Conservation (phyloP, 108 stramenopile species). For the Skeletonema costatum region DNA sequence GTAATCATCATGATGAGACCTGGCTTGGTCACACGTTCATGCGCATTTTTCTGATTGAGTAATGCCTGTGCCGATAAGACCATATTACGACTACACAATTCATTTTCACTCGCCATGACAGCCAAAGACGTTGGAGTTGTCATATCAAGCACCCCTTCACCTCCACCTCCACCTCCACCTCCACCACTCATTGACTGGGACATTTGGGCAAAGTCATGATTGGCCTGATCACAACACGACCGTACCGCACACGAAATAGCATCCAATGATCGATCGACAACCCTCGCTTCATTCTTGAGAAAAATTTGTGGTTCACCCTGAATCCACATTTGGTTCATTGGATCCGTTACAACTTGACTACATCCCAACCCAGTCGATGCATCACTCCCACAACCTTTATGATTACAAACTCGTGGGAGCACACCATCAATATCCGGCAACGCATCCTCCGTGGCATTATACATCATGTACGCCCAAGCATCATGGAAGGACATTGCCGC, state of each 20-base stretch:
- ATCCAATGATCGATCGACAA: conserved; percentile 73
- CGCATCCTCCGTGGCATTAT: conserved; percentile 72
- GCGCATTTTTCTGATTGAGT: conserved; percentile 59
- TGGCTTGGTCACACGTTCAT: conserved; percentile 58
- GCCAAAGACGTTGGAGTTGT: conserved; percentile 57
- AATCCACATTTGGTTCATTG: conserved; percentile 86
- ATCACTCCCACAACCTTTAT: conserved; percentile 26
- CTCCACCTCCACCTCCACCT: conserved; percentile 1
- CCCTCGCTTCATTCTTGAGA: conserved; percentile 85
- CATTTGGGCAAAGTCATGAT: conserved; percentile 69
- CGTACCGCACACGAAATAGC: conserved; percentile 86
- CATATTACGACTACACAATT: conserved; percentile 88
- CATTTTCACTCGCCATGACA: conserved; percentile 79
- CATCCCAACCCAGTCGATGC: conserved; percentile 35
- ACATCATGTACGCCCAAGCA: conserved; percentile 87
- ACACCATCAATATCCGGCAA: conserved; percentile 78
- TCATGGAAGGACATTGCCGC: conserved; percentile 84
- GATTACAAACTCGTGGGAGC: conserved; percentile 45
- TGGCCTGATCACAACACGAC: conserved; percentile 87
- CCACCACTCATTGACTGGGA: conserved; percentile 48
- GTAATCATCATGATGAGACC: conserved; percentile 76
- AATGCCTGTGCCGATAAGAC: conserved; percentile 76
- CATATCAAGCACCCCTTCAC: not conserved
- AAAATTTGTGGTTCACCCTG: conserved; percentile 88
- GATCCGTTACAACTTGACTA: conserved; percentile 59